Evolutionary conservation across 108 stramenopile genomes (phyloP), one percentile per base, ranked within the genome.

Genomic region (Cyclotella kingstonii): DNA sequence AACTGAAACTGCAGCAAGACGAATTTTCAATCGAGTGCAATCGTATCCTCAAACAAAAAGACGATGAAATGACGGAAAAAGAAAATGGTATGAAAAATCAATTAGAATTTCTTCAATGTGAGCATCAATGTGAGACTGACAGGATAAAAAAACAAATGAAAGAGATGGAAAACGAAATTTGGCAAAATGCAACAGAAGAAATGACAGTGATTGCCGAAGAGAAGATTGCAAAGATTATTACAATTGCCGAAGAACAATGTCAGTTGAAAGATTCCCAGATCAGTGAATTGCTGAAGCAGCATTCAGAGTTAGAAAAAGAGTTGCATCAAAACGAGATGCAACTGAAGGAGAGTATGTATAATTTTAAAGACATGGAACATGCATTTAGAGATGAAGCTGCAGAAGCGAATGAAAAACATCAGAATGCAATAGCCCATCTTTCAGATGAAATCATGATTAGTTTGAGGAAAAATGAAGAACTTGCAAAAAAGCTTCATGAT

Each of bases 21-120:
- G 62, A 67, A 33, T 35, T 79, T 22, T 47, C 35, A 10, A 64
- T 68, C 3, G 68, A 77, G 44, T 82, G 66, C 47, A 75, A 71
- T 40, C 63, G 53, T 17, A 72, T 72, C 9, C 64, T 82, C 38
- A 54, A 57, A 27, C 59, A 54, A 19, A 53, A 70, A 40, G 55
- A 78, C 23, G 35, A 21, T 6, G 52, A 51, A 49, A 36, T 70
- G 44, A 57, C 57, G 47, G 31, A 26, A 22, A 23, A 29, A 8
- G 27, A 57, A 22, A 35, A 36, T 18, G n/a, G 30, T 10, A 31
- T 57, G 47, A 43, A 26, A 42, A 15, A 22, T 14, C 14, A 57
- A 0, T 17, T 50, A 0, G 46, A 30, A 18, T 27, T 29, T 15
- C 34, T 66, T 23, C 18, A 66, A 45, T 29, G 36, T 5, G 33